Evolutionary conservation across 179 eudicot species (phyloP).

Genomic region (Amaranthus tricolor): DNA sequence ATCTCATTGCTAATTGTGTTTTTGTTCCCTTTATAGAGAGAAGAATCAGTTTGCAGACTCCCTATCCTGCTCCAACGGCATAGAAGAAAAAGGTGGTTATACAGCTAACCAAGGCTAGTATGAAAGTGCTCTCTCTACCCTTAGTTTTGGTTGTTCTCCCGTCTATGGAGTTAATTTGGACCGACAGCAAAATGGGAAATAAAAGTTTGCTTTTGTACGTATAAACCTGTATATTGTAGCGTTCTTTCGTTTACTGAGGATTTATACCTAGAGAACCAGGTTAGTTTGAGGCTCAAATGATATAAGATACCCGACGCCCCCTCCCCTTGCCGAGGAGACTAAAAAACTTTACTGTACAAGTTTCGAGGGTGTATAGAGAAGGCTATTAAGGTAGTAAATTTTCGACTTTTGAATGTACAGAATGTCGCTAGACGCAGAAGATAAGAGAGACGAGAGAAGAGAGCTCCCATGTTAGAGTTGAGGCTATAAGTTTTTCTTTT

Average conservation of each 20-base stretch:
- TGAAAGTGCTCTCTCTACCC: constrained; percentile 34
- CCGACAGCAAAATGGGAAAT: constrained; percentile 43
- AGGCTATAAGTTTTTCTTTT: constrained; percentile 34
- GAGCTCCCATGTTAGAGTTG: constrained; percentile 39
- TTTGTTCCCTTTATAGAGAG: constrained; percentile 45
- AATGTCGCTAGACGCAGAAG: constrained; percentile 43
- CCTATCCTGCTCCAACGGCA: constrained; percentile 46
- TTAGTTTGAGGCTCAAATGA: constrained; percentile 58
- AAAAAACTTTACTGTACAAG: constrained; percentile 30
- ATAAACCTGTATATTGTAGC: constrained; percentile 45
- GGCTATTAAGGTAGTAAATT: constrained; percentile 34
- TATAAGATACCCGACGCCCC: constrained; percentile 41
- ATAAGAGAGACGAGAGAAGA: constrained; percentile 20
- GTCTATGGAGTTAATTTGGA: constrained; percentile 40
- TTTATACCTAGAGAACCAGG: constrained; percentile 62
- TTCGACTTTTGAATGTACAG: constrained; percentile 49
- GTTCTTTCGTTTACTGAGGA: constrained; percentile 26
- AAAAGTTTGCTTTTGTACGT: constrained; percentile 52
- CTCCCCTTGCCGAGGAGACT: constrained; percentile 38
- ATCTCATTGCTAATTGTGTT: not conserved
- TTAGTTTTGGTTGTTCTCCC: constrained; percentile 31
- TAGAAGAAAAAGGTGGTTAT: constrained; percentile 46
- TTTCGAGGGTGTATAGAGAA: constrained; percentile 46
- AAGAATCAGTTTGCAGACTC: constrained; percentile 61
- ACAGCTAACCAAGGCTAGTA: constrained; percentile 74